Percentiles rank a stretch among this genome's conserved stretches.
Conservation (phyloP, 1,284 basidiomycete species). For the Sanghuangporus weigelae region DNA sequence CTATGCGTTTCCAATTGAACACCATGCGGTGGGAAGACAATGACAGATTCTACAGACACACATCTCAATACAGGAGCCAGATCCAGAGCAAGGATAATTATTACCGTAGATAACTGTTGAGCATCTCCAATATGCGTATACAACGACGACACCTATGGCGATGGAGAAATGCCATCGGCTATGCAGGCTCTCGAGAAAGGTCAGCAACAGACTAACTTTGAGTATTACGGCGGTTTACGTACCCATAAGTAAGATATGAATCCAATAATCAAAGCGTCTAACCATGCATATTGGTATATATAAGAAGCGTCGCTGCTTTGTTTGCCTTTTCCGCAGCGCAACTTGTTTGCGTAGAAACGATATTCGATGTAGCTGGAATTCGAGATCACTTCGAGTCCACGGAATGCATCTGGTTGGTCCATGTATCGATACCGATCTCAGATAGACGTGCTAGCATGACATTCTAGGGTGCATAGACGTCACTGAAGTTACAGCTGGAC, state of each 20-base stretch:
- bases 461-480: not conserved
- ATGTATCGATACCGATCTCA: not conserved
- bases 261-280: not conserved
- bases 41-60: conserved; percentile 53
- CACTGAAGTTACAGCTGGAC: too few species aligned
- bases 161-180: not conserved
- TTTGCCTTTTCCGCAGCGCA: not conserved
- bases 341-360: conserved; percentile 3
- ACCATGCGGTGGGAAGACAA: conserved; percentile 60
- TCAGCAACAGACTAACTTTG: not conserved
- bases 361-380: conserved; percentile 6
- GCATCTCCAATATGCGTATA: conserved; percentile 15
- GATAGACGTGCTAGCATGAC: not conserved
- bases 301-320: not conserved
- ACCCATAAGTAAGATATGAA: conserved; percentile 3
- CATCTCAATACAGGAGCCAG: not conserved
- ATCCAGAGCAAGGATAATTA: not conserved
- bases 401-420: not conserved
- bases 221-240: not conserved
- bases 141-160: not conserved
- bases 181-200: not conserved
- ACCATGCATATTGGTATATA: not conserved
- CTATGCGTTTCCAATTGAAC: conserved; percentile 66
- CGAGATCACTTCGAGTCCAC: conserved; percentile 4
- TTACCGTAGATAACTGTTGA: conserved; percentile 12